phyloP scores from a whole-genome alignment of 2,329 filamentous ascomycete species.

The Verticillium tricorpus region DNA sequence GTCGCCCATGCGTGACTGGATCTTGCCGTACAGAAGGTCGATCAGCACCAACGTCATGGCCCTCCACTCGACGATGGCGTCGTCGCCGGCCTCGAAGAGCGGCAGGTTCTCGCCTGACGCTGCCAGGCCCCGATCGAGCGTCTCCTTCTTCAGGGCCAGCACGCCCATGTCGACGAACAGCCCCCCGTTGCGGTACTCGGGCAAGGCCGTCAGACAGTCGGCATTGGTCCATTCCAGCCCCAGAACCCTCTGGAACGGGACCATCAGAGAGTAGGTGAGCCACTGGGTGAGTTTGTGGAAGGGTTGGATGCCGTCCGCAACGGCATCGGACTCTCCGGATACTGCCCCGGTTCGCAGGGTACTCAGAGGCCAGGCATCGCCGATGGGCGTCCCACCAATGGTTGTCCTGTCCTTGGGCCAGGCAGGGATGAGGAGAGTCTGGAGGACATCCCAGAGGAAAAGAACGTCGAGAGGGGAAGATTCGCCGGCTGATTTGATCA shows the following conservation, averaged over 20 bases:
- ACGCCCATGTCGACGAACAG: constrained; percentile 82
- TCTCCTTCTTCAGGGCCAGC: constrained; percentile 67
- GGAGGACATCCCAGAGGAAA: constrained; percentile 36
- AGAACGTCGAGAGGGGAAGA: constrained; percentile 30
- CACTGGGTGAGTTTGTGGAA: constrained; percentile 96
- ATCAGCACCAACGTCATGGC: constrained; percentile 58
- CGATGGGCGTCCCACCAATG: constrained; percentile 35
- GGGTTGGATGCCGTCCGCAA: constrained; percentile 57
- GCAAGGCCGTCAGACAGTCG: constrained; percentile 79
- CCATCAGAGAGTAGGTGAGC: constrained; percentile 92
- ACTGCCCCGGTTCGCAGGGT: constrained; percentile 11
- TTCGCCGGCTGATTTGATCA: constrained; percentile 23
- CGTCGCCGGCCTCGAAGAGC: constrained; percentile 55
- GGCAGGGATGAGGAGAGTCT: constrained; percentile 38
- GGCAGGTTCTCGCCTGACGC: constrained; percentile 45
- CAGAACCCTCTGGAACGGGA: constrained; percentile 79
- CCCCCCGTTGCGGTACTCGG: constrained; percentile 90
- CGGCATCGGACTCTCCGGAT: constrained; percentile 1
- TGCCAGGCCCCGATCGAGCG: constrained; percentile 66
- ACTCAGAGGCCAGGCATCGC: constrained; percentile 45
- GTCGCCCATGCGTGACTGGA: constrained; percentile 30
- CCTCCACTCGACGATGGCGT: constrained; percentile 63
- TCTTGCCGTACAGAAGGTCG: constrained; percentile 46
- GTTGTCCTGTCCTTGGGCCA: constrained; percentile 50
- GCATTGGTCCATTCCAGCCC: constrained; percentile 76